phyloP scores from a whole-genome alignment of 306 rosid species.

The Acmispon strigosus region DNA sequence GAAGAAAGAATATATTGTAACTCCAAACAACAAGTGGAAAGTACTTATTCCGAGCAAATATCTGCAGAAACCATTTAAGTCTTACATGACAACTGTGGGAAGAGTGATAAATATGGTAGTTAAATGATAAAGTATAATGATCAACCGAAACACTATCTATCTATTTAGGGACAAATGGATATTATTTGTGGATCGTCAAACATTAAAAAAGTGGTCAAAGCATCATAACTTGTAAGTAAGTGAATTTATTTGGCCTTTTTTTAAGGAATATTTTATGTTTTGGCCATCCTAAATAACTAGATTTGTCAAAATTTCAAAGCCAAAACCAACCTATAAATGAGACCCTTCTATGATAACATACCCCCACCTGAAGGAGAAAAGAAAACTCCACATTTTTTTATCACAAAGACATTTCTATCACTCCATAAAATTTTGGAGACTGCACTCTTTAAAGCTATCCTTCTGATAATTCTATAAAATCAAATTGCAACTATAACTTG shows the following conservation, averaged over 20 bases:
- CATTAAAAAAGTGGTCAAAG: background rate
- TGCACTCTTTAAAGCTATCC: no score
- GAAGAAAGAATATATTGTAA: constrained; percentile 79
- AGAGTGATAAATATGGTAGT: constrained; percentile 4
- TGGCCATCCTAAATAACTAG: background rate
- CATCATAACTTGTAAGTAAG: background rate
- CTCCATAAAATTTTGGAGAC: no score
- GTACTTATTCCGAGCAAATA: constrained; percentile 58
- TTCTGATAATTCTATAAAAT: no score
- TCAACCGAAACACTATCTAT: background rate
- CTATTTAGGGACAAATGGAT: background rate
- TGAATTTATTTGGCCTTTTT: background rate
- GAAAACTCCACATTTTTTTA: background rate
- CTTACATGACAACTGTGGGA: constrained; percentile 5
- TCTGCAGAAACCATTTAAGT: constrained; percentile 41
- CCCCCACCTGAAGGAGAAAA: background rate
- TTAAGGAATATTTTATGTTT: background rate
- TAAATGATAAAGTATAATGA: constrained; percentile 9
- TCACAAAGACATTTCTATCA: no score
- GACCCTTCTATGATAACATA: background rate
- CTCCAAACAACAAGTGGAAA: constrained; percentile 67
- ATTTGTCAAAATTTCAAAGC: background rate
- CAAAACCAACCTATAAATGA: background rate
- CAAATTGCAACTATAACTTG: background rate
- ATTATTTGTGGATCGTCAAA: background rate